These are phyloP conservation scores for Blakeslea trispora DNA, from an alignment of 371 early-diverging fungal species.

Conservation along the genomic window DNA sequence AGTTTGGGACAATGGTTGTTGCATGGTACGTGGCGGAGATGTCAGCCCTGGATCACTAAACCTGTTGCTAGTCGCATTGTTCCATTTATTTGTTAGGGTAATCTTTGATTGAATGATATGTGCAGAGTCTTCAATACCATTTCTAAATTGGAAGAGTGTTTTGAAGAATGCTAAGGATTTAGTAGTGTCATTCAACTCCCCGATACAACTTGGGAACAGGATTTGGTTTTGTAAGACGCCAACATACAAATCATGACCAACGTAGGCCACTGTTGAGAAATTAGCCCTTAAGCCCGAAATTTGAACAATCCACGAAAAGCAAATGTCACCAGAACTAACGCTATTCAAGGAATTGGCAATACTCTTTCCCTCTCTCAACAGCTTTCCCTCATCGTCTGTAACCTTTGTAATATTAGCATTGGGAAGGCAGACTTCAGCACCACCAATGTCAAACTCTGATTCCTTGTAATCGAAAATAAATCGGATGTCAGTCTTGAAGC, in stretches of 20 bases:
- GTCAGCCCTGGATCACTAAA: too few species aligned
- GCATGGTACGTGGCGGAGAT: too few species aligned
- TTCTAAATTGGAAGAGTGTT: constrained; percentile 4
- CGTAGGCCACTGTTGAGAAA: not conserved
- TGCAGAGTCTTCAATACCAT: constrained; percentile 5
- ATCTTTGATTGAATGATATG: constrained; percentile 7
- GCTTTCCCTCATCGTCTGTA: not conserved
- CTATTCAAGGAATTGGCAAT: not conserved
- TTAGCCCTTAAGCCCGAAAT: constrained; percentile 3
- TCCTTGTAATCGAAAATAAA: constrained; percentile 4
- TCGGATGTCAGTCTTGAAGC: constrained; percentile 5
- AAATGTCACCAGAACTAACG: constrained; percentile 2
- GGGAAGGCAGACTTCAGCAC: constrained; percentile 7
- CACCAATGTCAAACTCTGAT: constrained; percentile 16
- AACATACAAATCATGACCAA: constrained; percentile 1
- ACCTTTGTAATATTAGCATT: not conserved
- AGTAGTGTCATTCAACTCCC: not conserved
- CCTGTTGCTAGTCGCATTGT: constrained; percentile 2
- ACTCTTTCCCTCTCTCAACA: constrained; percentile 4
- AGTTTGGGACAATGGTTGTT: too few species aligned
- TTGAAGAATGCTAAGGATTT: constrained; percentile 3
- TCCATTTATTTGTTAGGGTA: constrained; percentile 2
- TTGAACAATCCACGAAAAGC: constrained; percentile 7
- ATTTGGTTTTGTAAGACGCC: constrained; percentile 1
- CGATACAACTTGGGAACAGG: constrained; percentile 5